Conservation (phyloP, 176 grass and related monocot genomes). For the Cenchrus americanus region DNA sequence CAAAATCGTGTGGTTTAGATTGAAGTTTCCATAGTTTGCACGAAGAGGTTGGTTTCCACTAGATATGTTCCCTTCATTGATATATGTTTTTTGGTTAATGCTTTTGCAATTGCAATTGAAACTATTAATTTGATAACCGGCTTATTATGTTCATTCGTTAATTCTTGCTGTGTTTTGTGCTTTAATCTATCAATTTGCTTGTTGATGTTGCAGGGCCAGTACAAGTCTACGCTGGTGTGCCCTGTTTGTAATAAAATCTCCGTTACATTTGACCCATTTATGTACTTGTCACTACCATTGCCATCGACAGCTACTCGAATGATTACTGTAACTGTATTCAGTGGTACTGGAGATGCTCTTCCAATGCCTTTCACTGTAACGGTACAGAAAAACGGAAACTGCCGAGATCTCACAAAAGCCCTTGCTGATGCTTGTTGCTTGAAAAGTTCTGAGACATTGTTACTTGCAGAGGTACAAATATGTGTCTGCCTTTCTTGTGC, state of each 20-base stretch:
- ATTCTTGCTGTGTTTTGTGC: background rate
- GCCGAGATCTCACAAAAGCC: conserved; percentile 70
- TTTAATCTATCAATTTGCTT: conserved; percentile 37
- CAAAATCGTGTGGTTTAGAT: too few relatives aligned
- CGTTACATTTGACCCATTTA: conserved; percentile 97
- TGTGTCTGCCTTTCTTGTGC: background rate
- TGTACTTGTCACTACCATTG: conserved; percentile 94
- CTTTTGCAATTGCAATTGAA: background rate
- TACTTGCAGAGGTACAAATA: conserved; percentile 81
- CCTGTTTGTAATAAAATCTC: conserved; percentile 91
- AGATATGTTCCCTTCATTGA: too few relatives aligned
- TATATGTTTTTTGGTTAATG: background rate
- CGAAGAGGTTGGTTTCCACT: too few relatives aligned
- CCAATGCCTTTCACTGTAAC: conserved; percentile 89
- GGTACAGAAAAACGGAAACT: conserved; percentile 75
- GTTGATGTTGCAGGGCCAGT: conserved; percentile 80
- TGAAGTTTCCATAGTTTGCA: too few relatives aligned
- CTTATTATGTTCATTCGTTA: background rate
- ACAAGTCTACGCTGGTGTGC: conserved; percentile 96
- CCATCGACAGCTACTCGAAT: conserved; percentile 80
- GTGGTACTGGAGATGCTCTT: conserved; percentile 71
- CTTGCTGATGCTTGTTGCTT: conserved; percentile 68
- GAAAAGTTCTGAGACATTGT: conserved; percentile 67
- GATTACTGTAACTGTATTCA: conserved; percentile 90
- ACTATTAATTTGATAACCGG: background rate